Base-by-base conservation (phyloP, 2,329 filamentous ascomycete genomes). In the Tolypocladium endophyticum region DNA sequence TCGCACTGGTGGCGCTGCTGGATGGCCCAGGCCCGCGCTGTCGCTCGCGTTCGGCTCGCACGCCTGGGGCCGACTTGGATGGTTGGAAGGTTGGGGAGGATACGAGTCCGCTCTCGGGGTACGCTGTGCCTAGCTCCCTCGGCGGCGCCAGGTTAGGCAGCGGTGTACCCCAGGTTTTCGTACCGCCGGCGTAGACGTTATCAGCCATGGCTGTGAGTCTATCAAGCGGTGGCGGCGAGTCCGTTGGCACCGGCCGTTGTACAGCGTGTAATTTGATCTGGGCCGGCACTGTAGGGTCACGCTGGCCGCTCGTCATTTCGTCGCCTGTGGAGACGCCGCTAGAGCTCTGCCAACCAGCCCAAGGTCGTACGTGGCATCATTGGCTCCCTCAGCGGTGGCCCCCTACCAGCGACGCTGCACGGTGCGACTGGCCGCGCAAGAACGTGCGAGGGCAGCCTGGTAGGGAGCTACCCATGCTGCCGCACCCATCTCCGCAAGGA, bases 221-320 rank as follows among this genome's bases (percentile, higher is more conserved):
- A 56, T 43, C 38, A 18, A 30, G 38, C 55, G 54, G 58, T 55
- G 57, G 43, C 57, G 57, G 57, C 43, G 25, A 20, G 23, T 20
- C 55, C 38, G 55, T 33, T 33, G 36, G 55, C 38, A 18, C 25
- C 16, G 12, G 18, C 30, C 30, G 50, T 11, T 33, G 50, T 36
- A 54, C 38, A 55, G 54, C 50, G 61, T 63, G 41, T 38, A 5
- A 30, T n/a, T 4, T 4, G 3, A 25, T 3, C 30, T n/a, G 25
- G 18, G 20, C 3, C n/a, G 39, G 18, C 58, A 65, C 64, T 36
- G 62, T 57, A n/a, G 30, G 56, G 64, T 63, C 64, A 65, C 64
- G 64, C 55, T 62, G 60, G 59, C 53, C 50, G 41, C 52, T 60
- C 60, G 59, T 65, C 64, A 64, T 65, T 61, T 65, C 61, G 59